Evolutionary conservation across 2,329 filamentous ascomycete species (phyloP).

Genomic region (Cordyceps cicadae): DNA sequence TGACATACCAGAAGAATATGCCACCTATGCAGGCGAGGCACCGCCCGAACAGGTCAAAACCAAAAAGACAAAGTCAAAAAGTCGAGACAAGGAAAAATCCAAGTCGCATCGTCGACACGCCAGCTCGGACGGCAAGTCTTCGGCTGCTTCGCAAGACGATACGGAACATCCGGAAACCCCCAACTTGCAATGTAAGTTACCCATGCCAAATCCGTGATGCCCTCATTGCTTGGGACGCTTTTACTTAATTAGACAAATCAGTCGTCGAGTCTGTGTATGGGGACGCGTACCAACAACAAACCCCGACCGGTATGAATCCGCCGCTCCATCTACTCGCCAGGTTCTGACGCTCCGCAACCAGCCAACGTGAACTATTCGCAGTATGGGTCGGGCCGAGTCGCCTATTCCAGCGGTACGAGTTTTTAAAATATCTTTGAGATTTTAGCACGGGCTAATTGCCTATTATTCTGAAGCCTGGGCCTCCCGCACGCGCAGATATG

Average conservation of each 20-base stretch:
- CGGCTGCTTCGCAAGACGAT: neutral
- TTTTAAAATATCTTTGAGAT: too few species aligned
- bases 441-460: neutral
- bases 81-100: conserved; percentile 6
- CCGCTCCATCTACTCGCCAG: neutral
- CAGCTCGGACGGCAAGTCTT: conserved; percentile 4
- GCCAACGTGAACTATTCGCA: neutral
- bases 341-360: neutral
- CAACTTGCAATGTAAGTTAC: conserved; percentile 1
- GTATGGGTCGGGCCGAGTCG: neutral
- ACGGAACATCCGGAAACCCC: neutral
- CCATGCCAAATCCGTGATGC: neutral
- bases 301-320: neutral
- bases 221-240: too few species aligned
- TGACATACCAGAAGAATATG: conserved; percentile 16
- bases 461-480: neutral
- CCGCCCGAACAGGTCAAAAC: conserved; percentile 9
- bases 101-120: conserved; percentile 7
- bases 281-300: neutral
- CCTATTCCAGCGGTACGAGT: neutral
- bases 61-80: conserved; percentile 7
- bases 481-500: neutral
- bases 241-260: neutral
- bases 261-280: neutral
- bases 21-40: conserved; percentile 14